Conservation (phyloP, 2,329 filamentous ascomycete genomes). For the Fusarium coicis region DNA sequence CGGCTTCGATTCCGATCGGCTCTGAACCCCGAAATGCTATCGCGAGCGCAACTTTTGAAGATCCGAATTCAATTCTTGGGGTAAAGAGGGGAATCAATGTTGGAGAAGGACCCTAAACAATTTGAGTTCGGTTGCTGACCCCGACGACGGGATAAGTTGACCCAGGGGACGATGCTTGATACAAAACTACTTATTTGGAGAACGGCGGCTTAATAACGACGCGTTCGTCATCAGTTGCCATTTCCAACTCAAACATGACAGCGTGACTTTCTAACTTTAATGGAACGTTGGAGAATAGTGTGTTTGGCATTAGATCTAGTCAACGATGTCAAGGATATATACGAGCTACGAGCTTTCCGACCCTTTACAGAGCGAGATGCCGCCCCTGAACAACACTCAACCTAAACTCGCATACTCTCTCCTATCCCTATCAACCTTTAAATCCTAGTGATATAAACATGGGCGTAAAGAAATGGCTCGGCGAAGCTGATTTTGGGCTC, state of each 20-base stretch:
- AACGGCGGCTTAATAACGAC: too few species aligned
- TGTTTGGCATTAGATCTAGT: too few species aligned
- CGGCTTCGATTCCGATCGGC: constrained; percentile 12
- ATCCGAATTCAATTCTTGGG: neutral
- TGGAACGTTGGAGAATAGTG: too few species aligned
- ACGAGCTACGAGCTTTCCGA: too few species aligned
- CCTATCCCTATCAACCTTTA: neutral
- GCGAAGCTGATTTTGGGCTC: neutral
- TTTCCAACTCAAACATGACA: too few species aligned
- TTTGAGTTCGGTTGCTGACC: neutral
- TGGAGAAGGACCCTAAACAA: neutral
- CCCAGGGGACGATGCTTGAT: neutral
- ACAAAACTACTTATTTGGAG: neutral
- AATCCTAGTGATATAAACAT: too few species aligned
- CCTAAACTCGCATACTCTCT: neutral
- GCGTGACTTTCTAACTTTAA: too few species aligned
- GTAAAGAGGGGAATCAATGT: neutral
- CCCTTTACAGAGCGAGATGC: too few species aligned
- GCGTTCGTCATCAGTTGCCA: too few species aligned
- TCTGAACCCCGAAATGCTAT: constrained; percentile 1
- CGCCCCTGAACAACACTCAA: too few species aligned
- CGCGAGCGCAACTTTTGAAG: neutral
- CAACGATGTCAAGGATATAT: too few species aligned
- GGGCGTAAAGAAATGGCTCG: neutral
- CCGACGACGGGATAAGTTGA: too few species aligned